Conservation (phyloP, 1,139 yeast species). For the Yamadazyma songkhlaensis region DNA sequence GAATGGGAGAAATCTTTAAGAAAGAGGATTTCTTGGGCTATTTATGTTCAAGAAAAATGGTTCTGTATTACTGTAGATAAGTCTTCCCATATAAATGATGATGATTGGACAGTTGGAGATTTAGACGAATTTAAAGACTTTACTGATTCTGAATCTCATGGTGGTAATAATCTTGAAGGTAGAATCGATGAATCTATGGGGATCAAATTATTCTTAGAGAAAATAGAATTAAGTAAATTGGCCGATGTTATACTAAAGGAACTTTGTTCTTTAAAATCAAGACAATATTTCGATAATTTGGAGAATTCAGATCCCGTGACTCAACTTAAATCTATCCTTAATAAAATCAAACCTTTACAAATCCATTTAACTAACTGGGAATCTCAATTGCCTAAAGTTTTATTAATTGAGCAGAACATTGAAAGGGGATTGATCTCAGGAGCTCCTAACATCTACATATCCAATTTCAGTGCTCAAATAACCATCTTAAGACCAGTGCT, state of each 20-base stretch:
- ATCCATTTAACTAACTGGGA: conserved; percentile 11
- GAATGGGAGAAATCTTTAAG: conserved; percentile 11
- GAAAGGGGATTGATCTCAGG: conserved; percentile 15
- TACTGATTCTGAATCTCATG: conserved; percentile 6
- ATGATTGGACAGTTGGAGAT: conserved; percentile 12
- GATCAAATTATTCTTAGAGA: conserved; percentile 11
- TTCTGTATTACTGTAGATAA: conserved; percentile 14
- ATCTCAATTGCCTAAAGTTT: conserved; percentile 10
- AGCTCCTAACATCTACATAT: conserved; percentile 15
- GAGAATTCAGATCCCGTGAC: conserved; percentile 7
- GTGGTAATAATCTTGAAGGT: conserved; percentile 5
- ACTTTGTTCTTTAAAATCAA: conserved; percentile 8
- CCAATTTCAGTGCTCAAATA: conserved; percentile 13
- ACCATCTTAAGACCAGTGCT: conserved; percentile 13
- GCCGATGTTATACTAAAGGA: conserved; percentile 8
- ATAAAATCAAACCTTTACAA: conserved; percentile 14
- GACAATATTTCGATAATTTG: conserved; percentile 8
- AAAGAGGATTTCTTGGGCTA: conserved; percentile 14
- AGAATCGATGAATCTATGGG: conserved; percentile 12
- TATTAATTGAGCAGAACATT: conserved; percentile 12
- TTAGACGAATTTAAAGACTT: conserved; percentile 10
- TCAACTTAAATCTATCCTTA: conserved; percentile 9
- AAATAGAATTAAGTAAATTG: conserved; percentile 11
- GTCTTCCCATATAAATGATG: conserved; percentile 10
- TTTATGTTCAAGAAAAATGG: conserved; percentile 16